Evolutionary conservation across 495 filamentous ascomycete genomes (phyloP), one percentile per base, ranked within the genome.

Genomic region (Podospora pseudocomata): DNA sequence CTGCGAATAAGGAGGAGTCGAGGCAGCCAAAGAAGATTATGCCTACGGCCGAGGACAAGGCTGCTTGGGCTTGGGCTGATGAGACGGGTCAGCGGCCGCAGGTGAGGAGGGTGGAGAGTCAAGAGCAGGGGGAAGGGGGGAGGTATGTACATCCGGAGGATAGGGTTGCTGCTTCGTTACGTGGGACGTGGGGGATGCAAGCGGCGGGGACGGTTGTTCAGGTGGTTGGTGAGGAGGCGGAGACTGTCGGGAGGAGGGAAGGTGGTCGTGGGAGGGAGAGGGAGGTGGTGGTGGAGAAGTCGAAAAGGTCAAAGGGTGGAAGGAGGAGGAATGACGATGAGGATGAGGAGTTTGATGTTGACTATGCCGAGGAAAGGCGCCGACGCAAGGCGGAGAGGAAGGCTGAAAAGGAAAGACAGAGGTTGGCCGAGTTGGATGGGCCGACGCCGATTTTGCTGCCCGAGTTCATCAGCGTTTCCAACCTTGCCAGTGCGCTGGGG

Each of bases 381-480:
- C 79, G 72, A 30, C 64, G 64, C 18, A 83, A 78, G 68, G 75
- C 72, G 49, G 72, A 77, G 71, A 77, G 71, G 44, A 80, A 75
- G 67, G 76, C 77, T n/a, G 70, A 67, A 63, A 78, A 71, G 63
- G 73, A 74, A 60, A 62, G 70, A 64, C 69, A 55, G 60, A 78
- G 69, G 69, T 70, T 76, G 49, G 72, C 74, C 44, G 79, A 73
- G 6, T 70, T 73, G 26, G 71, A 74, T n/a, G 72, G 60, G n/a
- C 72, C 76, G 2, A 76, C 68, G 0, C 80, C 79, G 4, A 88
- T 99, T 13, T 85, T 91, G 56, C 82, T 99, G 0, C 96, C 96
- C 0, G 92, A 97, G 71, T 94, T 91, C 70, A 97, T 98, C 78
- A 93, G 88, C 71, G 90, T 97, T 55, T 83, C 86, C 19, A 94